Evolutionary conservation across 2,329 filamentous ascomycete genomes (phyloP).

Genomic region (Penicillium expansum): DNA sequence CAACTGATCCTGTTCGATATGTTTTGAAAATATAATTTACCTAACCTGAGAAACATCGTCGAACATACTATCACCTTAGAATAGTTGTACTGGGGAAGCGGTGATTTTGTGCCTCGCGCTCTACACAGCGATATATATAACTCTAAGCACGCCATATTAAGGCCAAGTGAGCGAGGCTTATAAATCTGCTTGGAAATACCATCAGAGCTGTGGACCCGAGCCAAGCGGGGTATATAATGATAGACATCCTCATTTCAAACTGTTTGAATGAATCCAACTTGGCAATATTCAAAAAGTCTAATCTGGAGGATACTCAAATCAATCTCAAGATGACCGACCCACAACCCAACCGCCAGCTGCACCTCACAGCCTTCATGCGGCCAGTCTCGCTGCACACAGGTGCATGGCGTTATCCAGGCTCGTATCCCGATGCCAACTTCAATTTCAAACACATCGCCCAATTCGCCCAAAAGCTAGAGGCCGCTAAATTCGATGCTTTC

Average conservation of each 20-base stretch:
- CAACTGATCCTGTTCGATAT: too few relatives aligned
- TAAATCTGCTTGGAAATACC: conserved; percentile 1
- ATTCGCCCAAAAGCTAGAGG: conserved; percentile 55
- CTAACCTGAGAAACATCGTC: not conserved
- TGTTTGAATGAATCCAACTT: too few relatives aligned
- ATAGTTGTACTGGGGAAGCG: not conserved
- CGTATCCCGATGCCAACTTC: conserved; percentile 59
- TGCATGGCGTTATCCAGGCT: conserved; percentile 56
- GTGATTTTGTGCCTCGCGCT: not conserved
- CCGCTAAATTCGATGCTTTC: conserved; percentile 56
- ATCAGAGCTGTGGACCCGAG: not conserved
- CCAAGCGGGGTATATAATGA: not conserved
- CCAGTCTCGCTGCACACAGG: conserved; percentile 57
- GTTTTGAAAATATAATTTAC: too few relatives aligned
- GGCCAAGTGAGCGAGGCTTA: not conserved
- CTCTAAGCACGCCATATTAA: conserved; percentile 1
- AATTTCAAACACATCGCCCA: conserved; percentile 53
- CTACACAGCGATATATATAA: not conserved
- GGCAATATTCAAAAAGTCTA: not conserved
- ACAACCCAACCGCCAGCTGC: conserved; percentile 36
- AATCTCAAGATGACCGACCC: conserved; percentile 17
- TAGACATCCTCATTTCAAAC: not conserved
- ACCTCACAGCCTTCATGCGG: conserved; percentile 60
- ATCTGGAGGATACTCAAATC: not conserved
- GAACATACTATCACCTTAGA: not conserved